A percentile compares a stretch with the other conserved stretches of the same genome.
phyloP scores from a whole-genome alignment of 2,329 filamentous ascomycete species.

The Ceratocystis eucalypticola region DNA sequence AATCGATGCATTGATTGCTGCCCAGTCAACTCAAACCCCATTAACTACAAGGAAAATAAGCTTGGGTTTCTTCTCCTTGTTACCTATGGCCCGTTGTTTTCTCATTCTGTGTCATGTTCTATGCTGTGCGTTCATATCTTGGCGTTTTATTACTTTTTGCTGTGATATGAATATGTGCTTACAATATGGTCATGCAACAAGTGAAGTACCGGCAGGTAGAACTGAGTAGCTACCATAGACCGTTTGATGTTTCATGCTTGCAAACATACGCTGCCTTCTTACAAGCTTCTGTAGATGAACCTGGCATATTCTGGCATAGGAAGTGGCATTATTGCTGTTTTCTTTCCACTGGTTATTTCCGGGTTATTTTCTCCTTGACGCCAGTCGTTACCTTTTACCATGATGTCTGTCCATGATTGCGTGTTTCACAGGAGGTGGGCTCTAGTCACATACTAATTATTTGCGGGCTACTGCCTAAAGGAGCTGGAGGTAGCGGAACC shows the following conservation, averaged over 20 bases:
- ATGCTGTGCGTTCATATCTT: background rate
- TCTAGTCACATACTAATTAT: background rate
- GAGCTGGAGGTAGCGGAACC: background rate
- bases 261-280: background rate
- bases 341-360: background rate
- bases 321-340: background rate
- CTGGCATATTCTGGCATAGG: background rate
- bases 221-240: background rate
- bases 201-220: background rate
- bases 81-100: background rate
- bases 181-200: background rate
- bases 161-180: background rate
- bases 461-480: too few relatives aligned
- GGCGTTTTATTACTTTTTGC: background rate
- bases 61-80: background rate
- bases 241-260: background rate
- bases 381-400: background rate
- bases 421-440: background rate
- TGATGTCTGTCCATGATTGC: background rate
- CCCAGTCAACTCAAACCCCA: background rate
- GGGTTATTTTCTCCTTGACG: background rate
- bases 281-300: background rate
- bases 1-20: conserved; percentile 1
- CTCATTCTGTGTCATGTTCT: background rate
- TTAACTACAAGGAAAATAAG: background rate